Conservation (phyloP, 768 basidiomycete species). For the Podaxis sp. region DNA sequence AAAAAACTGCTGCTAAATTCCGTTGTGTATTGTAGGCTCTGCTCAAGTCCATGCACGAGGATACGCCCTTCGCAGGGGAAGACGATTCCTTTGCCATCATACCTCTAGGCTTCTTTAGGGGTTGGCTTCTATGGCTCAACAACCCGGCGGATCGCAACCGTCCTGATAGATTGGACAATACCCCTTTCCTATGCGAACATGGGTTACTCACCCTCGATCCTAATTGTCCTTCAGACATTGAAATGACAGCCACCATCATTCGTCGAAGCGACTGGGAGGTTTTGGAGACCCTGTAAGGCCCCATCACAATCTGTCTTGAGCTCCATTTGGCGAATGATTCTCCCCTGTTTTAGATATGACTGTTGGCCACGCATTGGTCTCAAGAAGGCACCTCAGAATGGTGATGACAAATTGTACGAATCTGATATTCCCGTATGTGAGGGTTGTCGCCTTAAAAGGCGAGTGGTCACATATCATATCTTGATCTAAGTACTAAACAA, state of each 20-base stretch:
- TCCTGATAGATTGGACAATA: slow-evolving; percentile 61
- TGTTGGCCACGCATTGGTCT: slow-evolving; percentile 47
- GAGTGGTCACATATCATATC: slow-evolving; percentile 6
- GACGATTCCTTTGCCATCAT: slow-evolving; percentile 47
- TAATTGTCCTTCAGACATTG: slow-evolving; percentile 53
- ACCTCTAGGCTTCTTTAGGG: slow-evolving; percentile 54
- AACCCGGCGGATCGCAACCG: slow-evolving; percentile 50
- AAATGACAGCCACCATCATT: slow-evolving; percentile 52
- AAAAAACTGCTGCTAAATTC: not conserved
- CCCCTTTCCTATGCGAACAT: slow-evolving; percentile 65
- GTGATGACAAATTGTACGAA: slow-evolving; percentile 28
- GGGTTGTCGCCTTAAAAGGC: slow-evolving; percentile 61
- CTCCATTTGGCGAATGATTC: slow-evolving; percentile 10
- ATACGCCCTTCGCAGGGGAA: slow-evolving; percentile 41
- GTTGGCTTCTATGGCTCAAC: slow-evolving; percentile 69
- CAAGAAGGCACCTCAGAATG: slow-evolving; percentile 22
- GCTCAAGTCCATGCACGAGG: slow-evolving; percentile 60
- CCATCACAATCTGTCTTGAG: slow-evolving; percentile 5
- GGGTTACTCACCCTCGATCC: slow-evolving; percentile 61
- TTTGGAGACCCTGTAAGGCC: slow-evolving; percentile 51
- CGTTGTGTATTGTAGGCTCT: slow-evolving; percentile 39
- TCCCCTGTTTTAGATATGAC: slow-evolving; percentile 40
- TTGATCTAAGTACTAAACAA: slow-evolving; percentile 5
- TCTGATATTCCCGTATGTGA: slow-evolving; percentile 53
- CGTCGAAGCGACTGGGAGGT: slow-evolving; percentile 61